Percentiles rank a stretch among this genome's conserved stretches.
Conservation (phyloP, 257 asterid genomes). For the Nicotiana sylvestris region DNA sequence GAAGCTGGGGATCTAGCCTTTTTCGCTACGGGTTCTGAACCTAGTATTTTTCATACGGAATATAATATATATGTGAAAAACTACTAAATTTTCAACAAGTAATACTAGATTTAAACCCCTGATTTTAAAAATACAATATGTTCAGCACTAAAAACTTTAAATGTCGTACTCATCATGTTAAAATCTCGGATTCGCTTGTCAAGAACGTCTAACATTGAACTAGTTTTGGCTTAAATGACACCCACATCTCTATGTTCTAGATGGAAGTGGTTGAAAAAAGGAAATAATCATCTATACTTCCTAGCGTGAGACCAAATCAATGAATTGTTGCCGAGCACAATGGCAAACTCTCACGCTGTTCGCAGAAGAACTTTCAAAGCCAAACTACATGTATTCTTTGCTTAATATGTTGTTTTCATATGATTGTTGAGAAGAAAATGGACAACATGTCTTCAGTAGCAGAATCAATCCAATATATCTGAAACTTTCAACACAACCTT, state of each 20-base stretch:
- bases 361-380: neutral
- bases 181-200: too few species aligned
- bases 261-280: neutral
- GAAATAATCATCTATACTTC: neutral
- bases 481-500: neutral
- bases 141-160: too few species aligned
- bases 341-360: neutral
- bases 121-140: too few species aligned
- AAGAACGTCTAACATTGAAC: neutral
- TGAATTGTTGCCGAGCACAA: neutral
- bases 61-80: too few species aligned
- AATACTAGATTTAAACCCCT: too few species aligned
- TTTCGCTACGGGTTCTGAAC: too few species aligned
- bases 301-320: neutral
- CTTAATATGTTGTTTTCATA: neutral
- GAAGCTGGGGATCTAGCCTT: neutral
- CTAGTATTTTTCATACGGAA: too few species aligned
- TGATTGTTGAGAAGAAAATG: neutral
- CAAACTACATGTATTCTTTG: neutral
- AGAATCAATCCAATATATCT: neutral
- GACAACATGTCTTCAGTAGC: neutral
- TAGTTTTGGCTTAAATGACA: neutral
- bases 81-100: too few species aligned
- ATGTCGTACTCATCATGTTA: too few species aligned
- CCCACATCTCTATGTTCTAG: neutral